Evolutionary conservation across 179 eudicot genomes (phyloP).

Genomic region (Silene noctiflora): DNA sequence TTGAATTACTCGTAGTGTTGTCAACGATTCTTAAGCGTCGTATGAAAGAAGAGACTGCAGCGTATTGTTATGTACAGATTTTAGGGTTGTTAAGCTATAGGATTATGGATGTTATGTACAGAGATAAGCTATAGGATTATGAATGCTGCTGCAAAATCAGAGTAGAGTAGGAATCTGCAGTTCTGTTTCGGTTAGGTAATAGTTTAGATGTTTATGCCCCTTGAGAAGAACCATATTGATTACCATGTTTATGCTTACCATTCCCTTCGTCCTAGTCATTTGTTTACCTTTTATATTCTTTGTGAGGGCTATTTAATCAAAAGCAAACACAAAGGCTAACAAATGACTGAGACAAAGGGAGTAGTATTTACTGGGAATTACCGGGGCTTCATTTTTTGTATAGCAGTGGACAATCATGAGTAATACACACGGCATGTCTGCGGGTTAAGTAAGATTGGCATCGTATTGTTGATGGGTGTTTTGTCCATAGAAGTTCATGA

Average conservation of each 20-base stretch:
- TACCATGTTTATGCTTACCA: not conserved
- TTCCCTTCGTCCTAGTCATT: not conserved
- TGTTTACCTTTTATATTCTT: too few species aligned
- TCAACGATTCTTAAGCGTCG: not conserved
- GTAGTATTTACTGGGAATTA: too few species aligned
- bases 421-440: not conserved
- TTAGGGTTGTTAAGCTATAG: not conserved
- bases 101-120: not conserved
- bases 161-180: conserved; percentile 3
- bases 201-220: not conserved
- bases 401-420: not conserved
- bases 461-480: not conserved
- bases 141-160: not conserved
- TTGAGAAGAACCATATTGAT: not conserved
- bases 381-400: not conserved
- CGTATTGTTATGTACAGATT: not conserved
- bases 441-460: not conserved
- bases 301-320: too few species aligned
- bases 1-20: not conserved
- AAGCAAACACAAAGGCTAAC: too few species aligned
- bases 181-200: not conserved
- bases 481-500: not conserved
- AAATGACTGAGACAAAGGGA: too few species aligned
- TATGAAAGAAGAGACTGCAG: not conserved
- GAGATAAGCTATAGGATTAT: not conserved